A percentile compares a stretch with the other conserved stretches of the same genome.
Conservation (phyloP, 768 basidiomycete genomes). For the Trichaptum fuscoviolaceum region DNA sequence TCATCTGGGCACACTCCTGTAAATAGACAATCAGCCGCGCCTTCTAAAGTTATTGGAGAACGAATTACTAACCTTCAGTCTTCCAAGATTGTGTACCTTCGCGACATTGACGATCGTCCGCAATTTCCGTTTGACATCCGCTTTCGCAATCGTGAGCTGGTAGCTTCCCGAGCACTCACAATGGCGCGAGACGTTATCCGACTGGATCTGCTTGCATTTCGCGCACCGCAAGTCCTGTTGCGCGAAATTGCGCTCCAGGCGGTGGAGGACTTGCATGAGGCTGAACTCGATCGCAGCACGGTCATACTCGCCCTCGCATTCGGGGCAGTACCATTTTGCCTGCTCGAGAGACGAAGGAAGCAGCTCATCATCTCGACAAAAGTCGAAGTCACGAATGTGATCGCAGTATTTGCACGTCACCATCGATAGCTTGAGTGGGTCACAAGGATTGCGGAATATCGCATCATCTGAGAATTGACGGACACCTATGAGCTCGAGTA, state of each 20-base stretch:
- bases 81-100: slow-evolving; percentile 59
- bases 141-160: slow-evolving; percentile 64
- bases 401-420: slow-evolving; percentile 90
- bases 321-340: slow-evolving; percentile 62
- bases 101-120: slow-evolving; percentile 83
- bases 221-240: slow-evolving; percentile 88
- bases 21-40: background rate
- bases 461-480: slow-evolving; percentile 86
- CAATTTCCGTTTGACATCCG: slow-evolving; percentile 65
- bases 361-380: slow-evolving; percentile 87
- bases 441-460: slow-evolving; percentile 86
- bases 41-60: background rate
- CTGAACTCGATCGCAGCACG: slow-evolving; percentile 81
- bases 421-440: slow-evolving; percentile 76
- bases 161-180: slow-evolving; percentile 89
- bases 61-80: slow-evolving; percentile 52
- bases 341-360: slow-evolving; percentile 50
- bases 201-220: slow-evolving; percentile 88
- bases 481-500: slow-evolving; percentile 82
- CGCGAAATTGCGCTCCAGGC: slow-evolving; percentile 67
- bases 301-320: slow-evolving; percentile 85
- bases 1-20: slow-evolving; percentile 37
- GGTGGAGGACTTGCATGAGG: slow-evolving; percentile 69
- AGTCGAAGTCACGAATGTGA: slow-evolving; percentile 83
- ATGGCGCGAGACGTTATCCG: slow-evolving; percentile 78